Evolutionary conservation across 164 flowering plant genomes (phyloP).

Genomic region (Berberis vulgaris): DNA sequence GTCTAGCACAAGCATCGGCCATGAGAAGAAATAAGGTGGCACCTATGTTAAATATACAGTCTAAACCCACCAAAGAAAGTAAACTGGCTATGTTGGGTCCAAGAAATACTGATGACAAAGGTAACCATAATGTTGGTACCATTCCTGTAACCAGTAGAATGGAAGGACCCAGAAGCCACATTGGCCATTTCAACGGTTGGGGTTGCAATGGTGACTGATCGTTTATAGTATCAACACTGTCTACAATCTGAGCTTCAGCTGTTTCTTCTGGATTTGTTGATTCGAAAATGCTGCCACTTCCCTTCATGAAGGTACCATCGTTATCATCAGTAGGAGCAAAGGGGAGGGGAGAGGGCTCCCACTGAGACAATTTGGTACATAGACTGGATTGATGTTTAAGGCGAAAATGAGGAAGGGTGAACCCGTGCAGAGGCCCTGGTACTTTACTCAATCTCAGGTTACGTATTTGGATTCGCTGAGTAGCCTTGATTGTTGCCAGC

Average conservation of each 20-base stretch:
- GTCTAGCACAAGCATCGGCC: constrained; percentile 76
- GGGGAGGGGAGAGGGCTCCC: constrained; percentile 65
- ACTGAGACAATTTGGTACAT: constrained; percentile 45
- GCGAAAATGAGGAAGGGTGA: constrained; percentile 9
- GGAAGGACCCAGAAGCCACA: constrained; percentile 88
- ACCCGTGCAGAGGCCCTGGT: constrained; percentile 8
- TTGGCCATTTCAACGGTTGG: constrained; percentile 62
- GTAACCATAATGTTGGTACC: constrained; percentile 84
- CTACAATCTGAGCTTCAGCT: constrained; percentile 15
- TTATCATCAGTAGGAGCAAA: constrained; percentile 32
- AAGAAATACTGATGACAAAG: constrained; percentile 67
- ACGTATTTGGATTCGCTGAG: constrained; percentile 2
- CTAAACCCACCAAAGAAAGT: constrained; percentile 79
- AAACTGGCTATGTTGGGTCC: constrained; percentile 83
- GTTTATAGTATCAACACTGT: constrained; percentile 9
- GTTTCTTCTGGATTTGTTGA: constrained; percentile 31
- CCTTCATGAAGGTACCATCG: constrained; percentile 20
- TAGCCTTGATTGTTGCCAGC: too few species aligned
- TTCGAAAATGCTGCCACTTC: constrained; percentile 44
- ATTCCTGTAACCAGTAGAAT: constrained; percentile 71
- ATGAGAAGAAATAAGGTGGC: constrained; percentile 80
- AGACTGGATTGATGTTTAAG: constrained; percentile 17
- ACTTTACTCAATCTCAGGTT: constrained; percentile 15
- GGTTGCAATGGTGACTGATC: constrained; percentile 17
- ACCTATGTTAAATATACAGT: constrained; percentile 83